Evolutionary conservation across 192 early-diverging fungal species (phyloP), one percentile per base, ranked within the genome.

Genomic region (Coemansia sp.): DNA sequence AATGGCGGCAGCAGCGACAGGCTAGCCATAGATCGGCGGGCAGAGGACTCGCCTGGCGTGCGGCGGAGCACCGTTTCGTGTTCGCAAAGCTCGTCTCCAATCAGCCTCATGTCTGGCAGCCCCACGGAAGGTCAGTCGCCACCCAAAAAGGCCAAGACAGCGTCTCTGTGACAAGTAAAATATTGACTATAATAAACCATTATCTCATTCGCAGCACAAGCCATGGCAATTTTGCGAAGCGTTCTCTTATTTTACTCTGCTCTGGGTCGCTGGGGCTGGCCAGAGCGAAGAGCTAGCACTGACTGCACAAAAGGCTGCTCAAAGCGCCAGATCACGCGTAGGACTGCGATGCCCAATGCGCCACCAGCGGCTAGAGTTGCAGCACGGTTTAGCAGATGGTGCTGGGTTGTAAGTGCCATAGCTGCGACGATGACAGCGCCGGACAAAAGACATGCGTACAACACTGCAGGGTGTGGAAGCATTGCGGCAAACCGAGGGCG

Each of bases 101-200:
- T 54, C 35, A 36, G 12, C 24, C 33, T 59, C 33, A 8, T 56
- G 15, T 27, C 53, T 14, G 48, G 57, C 22, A 72, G 65, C 19
- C 37, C 62, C 6, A 58, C 61, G 0, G 63, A 70, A 17, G 42
- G 36, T 26, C 63, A 40, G 35, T 60, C 67, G 17, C 76, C 76
- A 14, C 70, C 76, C 15, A 80, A 80, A 55, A 80, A 80, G 70
- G 70, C 76, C 21, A 61, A 68, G 33, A 80, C 76, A 0, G 63
- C 70, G n/a, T 69, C 67, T 21, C 57, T 66, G 9, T 79, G 42
- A 46, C 22, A 17, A 22, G 53, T 19, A 10, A n/a, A n/a, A n/a
- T n/a, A n/a, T n/a, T n/a, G n/a, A n/a, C n/a, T n/a, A n/a, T n/a
- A n/a, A n/a, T n/a, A n/a, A n/a, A n/a, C n/a, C n/a, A n/a, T n/a